phyloP scores from a whole-genome alignment of 352 stramenopile genomes.

The Albugo laibachii region DNA sequence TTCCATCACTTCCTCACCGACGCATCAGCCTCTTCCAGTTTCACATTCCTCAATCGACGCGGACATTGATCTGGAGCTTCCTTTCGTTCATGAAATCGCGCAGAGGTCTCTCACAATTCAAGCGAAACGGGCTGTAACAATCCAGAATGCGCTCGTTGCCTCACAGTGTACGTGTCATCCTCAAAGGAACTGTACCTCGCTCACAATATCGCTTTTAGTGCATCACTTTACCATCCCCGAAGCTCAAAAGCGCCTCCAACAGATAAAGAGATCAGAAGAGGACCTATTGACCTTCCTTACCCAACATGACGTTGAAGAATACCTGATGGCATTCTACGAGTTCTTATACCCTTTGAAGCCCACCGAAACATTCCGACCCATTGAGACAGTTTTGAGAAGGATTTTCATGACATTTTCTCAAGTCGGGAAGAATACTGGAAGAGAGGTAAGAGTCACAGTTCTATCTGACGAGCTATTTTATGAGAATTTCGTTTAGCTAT shows the following conservation, averaged over 20 bases:
- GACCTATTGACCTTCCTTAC: not conserved
- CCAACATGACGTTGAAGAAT: slow-evolving; percentile 8
- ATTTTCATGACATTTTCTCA: slow-evolving; percentile 43
- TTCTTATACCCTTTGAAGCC: slow-evolving; percentile 29
- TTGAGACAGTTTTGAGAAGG: slow-evolving; percentile 40
- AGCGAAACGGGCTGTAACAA: slow-evolving; percentile 36
- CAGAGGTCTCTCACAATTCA: slow-evolving; percentile 25
- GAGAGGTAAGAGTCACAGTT: slow-evolving; percentile 16
- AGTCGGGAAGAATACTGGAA: slow-evolving; percentile 30
- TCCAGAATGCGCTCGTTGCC: slow-evolving; percentile 51
- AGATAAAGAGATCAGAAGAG: slow-evolving; percentile 7
- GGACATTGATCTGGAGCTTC: too few species aligned
- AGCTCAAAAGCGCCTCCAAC: slow-evolving; percentile 10
- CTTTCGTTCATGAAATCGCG: too few species aligned
- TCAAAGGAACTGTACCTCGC: not conserved
- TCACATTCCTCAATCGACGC: too few species aligned
- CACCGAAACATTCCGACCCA: slow-evolving; percentile 31
- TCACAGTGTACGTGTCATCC: slow-evolving; percentile 17
- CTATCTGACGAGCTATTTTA: not conserved
- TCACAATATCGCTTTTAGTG: not conserved
- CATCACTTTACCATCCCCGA: not conserved
- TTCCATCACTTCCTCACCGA: too few species aligned
- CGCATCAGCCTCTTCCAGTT: too few species aligned
- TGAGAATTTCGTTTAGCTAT: slow-evolving; percentile 13
- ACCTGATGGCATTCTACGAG: slow-evolving; percentile 36